A percentile compares a stretch with the other conserved stretches of the same genome.
These are phyloP conservation scores for Phlebopus sp. DNA, from an alignment of 1,284 basidiomycete species.

Conservation along the genomic window DNA sequence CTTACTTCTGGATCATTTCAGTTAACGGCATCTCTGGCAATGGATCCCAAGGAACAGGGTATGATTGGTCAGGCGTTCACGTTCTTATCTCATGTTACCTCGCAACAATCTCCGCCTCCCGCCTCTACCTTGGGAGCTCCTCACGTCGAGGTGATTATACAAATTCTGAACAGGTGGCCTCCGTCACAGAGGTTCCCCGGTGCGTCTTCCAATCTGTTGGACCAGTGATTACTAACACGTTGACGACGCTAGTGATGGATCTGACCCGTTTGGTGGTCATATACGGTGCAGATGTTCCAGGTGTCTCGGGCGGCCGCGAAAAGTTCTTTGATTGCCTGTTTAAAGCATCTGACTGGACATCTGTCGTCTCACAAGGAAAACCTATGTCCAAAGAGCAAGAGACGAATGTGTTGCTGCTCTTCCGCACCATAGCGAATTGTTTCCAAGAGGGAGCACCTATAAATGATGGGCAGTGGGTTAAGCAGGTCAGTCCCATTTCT, in stretches of 20 bases:
- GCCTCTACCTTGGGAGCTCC: constrained; percentile 35
- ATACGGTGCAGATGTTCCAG: constrained; percentile 54
- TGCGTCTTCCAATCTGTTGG: constrained; percentile 32
- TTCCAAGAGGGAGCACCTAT: constrained; percentile 55
- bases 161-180: constrained; percentile 80
- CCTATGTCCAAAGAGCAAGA: constrained; percentile 70
- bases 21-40: constrained; percentile 66
- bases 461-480: constrained; percentile 48
- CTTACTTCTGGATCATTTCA: constrained; percentile 29
- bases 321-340: constrained; percentile 64
- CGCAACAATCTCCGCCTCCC: constrained; percentile 37
- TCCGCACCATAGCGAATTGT: constrained; percentile 81
- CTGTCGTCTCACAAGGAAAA: constrained; percentile 43
- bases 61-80: constrained; percentile 65
- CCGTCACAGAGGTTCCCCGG: constrained; percentile 79
- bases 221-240: not conserved
- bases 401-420: constrained; percentile 82
- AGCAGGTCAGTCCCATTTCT: constrained; percentile 39
- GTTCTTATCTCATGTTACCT: constrained; percentile 55
- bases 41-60: constrained; percentile 65
- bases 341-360: constrained; percentile 65
- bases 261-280: constrained; percentile 78
- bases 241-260: constrained; percentile 69
- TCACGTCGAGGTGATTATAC: constrained; percentile 64
- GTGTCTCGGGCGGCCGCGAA: constrained; percentile 44